phyloP scores from a whole-genome alignment of 768 basidiomycete genomes.

The Amanita fuliginea region DNA sequence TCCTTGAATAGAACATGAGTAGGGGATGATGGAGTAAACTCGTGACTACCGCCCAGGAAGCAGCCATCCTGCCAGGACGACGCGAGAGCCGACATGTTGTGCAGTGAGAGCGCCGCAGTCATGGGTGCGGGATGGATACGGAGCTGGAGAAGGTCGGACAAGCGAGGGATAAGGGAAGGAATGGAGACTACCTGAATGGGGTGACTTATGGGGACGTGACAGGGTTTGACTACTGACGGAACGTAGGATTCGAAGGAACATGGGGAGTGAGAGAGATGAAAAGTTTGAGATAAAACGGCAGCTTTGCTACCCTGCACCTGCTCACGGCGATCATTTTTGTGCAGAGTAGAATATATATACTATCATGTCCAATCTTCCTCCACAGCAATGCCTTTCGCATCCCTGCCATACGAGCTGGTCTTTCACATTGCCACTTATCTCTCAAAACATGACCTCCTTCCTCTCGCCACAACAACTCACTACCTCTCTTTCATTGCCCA shows the following conservation, averaged over 20 bases:
- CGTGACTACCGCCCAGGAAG: conserved; percentile 65
- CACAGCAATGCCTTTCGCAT: conserved; percentile 30
- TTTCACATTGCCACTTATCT: conserved; percentile 32
- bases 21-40: conserved; percentile 7
- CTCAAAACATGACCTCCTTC: conserved; percentile 27
- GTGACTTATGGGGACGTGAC: conserved; percentile 9
- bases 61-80: conserved; percentile 76
- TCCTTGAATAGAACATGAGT: conserved; percentile 37
- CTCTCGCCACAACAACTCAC: conserved; percentile 34
- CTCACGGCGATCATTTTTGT: conserved; percentile 27
- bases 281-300: conserved; percentile 6
- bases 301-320: conserved; percentile 12
- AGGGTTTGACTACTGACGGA: conserved; percentile 6
- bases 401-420: conserved; percentile 53
- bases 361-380: conserved; percentile 13
- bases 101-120: conserved; percentile 46
- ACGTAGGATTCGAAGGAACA: conserved; percentile 7
- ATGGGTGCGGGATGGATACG: conserved; percentile 54
- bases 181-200: conserved; percentile 26
- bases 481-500: conserved; percentile 38
- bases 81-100: conserved; percentile 39
- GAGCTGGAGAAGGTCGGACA: conserved; percentile 25
- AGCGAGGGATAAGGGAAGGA: conserved; percentile 11
- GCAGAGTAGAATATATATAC: background rate
- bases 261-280: conserved; percentile 9